Evolutionary conservation across 1,139 yeast genomes (phyloP).

Genomic region (Citeromyces siamensis): DNA sequence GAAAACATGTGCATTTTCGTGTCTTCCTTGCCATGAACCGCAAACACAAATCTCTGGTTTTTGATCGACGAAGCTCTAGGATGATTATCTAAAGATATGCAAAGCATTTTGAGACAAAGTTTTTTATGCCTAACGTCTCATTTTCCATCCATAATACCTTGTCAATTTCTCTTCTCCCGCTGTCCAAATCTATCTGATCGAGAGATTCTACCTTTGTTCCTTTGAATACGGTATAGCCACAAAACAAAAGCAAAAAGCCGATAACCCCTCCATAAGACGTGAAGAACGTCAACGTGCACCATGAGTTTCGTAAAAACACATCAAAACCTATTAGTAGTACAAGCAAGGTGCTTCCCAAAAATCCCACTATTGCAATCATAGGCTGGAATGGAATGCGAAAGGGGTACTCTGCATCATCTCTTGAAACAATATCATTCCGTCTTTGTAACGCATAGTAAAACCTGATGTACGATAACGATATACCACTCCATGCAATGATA

Average conservation of each 20-base stretch:
- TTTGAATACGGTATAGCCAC: constrained; percentile 35
- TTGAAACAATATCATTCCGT: constrained; percentile 43
- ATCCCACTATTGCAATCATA: constrained; percentile 47
- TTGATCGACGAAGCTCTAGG: too few relatives aligned
- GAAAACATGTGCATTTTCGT: too few relatives aligned
- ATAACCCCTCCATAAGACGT: constrained; percentile 48
- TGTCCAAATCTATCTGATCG: constrained; percentile 51
- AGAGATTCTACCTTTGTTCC: constrained; percentile 46
- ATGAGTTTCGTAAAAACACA: constrained; percentile 39
- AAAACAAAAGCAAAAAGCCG: constrained; percentile 33
- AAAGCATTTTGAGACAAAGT: too few relatives aligned
- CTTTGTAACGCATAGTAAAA: constrained; percentile 48
- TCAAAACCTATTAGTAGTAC: constrained; percentile 53
- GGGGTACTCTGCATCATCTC: constrained; percentile 49
- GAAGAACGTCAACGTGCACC: constrained; percentile 48
- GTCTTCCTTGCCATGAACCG: too few relatives aligned
- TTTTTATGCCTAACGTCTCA: too few relatives aligned
- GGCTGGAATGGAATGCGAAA: constrained; percentile 63
- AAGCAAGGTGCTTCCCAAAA: constrained; percentile 37
- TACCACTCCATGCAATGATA: constrained; percentile 59
- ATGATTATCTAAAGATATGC: too few relatives aligned
- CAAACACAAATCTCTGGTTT: too few relatives aligned
- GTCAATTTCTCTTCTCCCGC: constrained; percentile 58
- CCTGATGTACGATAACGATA: constrained; percentile 52
- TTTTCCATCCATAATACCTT: constrained; percentile 7